These are phyloP conservation scores for Fusarium buxicola DNA, from an alignment of 2,329 filamentous ascomycete species.

Conservation along the genomic window DNA sequence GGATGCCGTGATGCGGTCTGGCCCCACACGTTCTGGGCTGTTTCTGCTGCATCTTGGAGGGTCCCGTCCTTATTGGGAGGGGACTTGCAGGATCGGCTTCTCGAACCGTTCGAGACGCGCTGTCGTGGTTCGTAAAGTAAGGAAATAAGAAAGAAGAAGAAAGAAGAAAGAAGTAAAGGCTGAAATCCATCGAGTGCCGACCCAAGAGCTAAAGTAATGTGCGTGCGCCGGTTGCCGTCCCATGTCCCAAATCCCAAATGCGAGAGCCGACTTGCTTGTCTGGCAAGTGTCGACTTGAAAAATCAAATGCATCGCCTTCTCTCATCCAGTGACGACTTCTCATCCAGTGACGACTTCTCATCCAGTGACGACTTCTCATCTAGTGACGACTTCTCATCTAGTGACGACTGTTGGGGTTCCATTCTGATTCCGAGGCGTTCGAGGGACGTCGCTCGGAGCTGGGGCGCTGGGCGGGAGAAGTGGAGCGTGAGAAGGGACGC, in stretches of 20 bases:
- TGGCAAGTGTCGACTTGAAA: too few species aligned
- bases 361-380: too few species aligned
- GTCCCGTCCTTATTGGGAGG: too few species aligned
- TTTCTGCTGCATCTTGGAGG: slow-evolving; percentile 21
- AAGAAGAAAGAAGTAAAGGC: too few species aligned
- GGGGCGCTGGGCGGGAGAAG: slow-evolving; percentile 41
- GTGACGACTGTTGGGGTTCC: slow-evolving; percentile 37
- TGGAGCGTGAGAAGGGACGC: slow-evolving; percentile 43
- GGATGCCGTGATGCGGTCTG: slow-evolving; percentile 37
- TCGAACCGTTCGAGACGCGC: too few species aligned
- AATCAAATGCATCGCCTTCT: slow-evolving; percentile 23
- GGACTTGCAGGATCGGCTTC: too few species aligned
- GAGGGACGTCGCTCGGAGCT: slow-evolving; percentile 43
- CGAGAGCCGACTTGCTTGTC: background rate
- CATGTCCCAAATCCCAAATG: background rate
- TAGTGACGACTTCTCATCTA: slow-evolving; percentile 18
- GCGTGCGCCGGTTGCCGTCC: background rate
- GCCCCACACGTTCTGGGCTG: slow-evolving; percentile 33
- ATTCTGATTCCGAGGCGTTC: slow-evolving; percentile 44
- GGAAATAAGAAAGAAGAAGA: too few species aligned
- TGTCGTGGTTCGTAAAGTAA: too few species aligned
- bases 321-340: too few species aligned
- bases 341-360: too few species aligned
- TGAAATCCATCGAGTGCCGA: slow-evolving; percentile 4
- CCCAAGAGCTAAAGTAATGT: background rate